Base-by-base conservation (phyloP, 352 stramenopile genomes). In the Globisporangium barbulae region DNA sequence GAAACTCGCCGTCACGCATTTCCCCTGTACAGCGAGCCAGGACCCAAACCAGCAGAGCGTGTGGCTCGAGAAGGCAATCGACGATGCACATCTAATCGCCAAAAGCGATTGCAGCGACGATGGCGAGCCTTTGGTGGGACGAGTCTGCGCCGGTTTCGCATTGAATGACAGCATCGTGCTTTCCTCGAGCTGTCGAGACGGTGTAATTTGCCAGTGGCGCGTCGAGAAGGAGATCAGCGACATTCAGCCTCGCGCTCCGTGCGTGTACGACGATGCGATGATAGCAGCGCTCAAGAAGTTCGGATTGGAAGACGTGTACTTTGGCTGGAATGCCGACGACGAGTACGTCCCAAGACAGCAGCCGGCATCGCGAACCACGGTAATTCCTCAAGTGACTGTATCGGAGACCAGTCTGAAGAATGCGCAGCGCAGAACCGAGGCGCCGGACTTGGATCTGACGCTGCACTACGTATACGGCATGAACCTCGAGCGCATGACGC, bases 191-290 rank as follows among this genome's bases (percentile, higher is more conserved):
- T 74, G 73, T 42, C 45, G 61, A 17, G 72, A 81, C 10, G 70
- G 75, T 33, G 77, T 78, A 10, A 78, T 93, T 44, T 93, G 82
- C 53, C 85, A 93, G 52, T 94, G 83, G 83, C 65, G 70, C 19
- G 58, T 90, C n/a, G 71, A 74, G 28, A 81, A 84, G 17, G 78
- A 87, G 35, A 64, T 75, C 7, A 53, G 45, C 9, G 80, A 88
- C 35, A 64, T 73, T 1, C 80, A 89, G 22, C 76, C 80, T 53
- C 75, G 68, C 41, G 52, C 69, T 8, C 21, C 44, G 1, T 79
- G 63, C 25, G 15, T 42, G 21, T 81, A 73, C 47, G 53, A 77
- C 42, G 25, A 57, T 37, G 25, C 5, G 1, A 69, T 82, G 58
- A 52, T 66, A 22, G 52, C 61, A 39, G 28, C 64, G 61, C 48